These are phyloP conservation scores for Coemansia sp. DNA, from an alignment of 192 early-diverging fungal genomes.

Conservation along the genomic window DNA sequence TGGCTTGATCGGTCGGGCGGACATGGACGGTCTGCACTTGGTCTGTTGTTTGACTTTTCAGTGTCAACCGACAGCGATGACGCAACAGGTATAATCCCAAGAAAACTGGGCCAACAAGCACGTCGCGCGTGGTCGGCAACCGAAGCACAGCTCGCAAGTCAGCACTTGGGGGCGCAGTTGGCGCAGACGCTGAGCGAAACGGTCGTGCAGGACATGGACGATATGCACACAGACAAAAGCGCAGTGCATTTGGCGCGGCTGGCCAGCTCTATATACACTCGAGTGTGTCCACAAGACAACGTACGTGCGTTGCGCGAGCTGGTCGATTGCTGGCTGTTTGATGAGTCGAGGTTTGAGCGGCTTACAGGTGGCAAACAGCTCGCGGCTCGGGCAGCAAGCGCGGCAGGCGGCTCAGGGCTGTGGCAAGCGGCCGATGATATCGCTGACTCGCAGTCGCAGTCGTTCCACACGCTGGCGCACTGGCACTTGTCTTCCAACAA, in stretches of 20 bases:
- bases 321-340: conserved; percentile 26
- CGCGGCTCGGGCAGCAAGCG: conserved; percentile 4
- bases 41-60: conserved; percentile 35
- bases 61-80: neutral
- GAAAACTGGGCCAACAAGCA: conserved; percentile 18
- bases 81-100: neutral
- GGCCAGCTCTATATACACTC: conserved; percentile 25
- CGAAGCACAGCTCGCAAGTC: conserved; percentile 25
- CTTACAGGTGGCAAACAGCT: conserved; percentile 10
- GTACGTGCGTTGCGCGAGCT: conserved; percentile 5
- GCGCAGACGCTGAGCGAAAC: conserved; percentile 29
- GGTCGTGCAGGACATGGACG: conserved; percentile 17
- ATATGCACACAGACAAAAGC: conserved; percentile 13
- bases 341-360: neutral
- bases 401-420: conserved; percentile 23
- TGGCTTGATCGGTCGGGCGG: conserved; percentile 27
- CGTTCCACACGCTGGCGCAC: conserved; percentile 39
- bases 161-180: conserved; percentile 24
- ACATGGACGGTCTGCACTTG: conserved; percentile 26
- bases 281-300: conserved; percentile 32
- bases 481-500: conserved; percentile 18
- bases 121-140: conserved; percentile 34
- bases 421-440: conserved; percentile 24
- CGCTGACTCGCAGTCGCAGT: neutral
- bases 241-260: conserved; percentile 36